Percentiles rank a stretch among this genome's conserved stretches.
These are phyloP conservation scores for Lumnitzera racemosa DNA, from an alignment of 345 rosid species.

Conservation along the genomic window DNA sequence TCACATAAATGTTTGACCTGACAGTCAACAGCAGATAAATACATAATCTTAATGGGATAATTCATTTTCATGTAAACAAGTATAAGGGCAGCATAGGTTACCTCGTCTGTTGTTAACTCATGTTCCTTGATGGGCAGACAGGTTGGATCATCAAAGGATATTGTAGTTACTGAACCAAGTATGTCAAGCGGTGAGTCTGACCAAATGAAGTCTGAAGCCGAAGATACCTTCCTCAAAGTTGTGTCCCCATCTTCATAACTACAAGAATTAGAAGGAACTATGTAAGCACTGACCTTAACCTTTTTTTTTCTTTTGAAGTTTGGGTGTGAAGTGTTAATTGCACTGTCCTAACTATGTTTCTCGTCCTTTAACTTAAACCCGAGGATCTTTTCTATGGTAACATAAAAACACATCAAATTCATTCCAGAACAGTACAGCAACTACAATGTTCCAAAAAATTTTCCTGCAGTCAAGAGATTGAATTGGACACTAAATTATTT, in stretches of 20 bases:
- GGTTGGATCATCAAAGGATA: slow-evolving; percentile 58
- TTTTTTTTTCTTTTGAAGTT: no score
- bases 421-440: no score
- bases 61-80: not conserved
- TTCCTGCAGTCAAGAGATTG: no score
- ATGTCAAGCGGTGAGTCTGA: slow-evolving; percentile 84
- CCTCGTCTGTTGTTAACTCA: slow-evolving; percentile 81
- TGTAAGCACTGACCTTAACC: slow-evolving; percentile 2
- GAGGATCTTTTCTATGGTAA: no score
- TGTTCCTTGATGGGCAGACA: slow-evolving; percentile 55
- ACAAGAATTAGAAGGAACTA: not conserved
- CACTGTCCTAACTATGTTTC: no score
- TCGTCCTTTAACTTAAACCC: no score
- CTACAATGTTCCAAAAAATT: no score
- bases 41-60: not conserved
- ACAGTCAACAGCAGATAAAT: slow-evolving; percentile 6
- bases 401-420: no score
- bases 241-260: slow-evolving; percentile 82
- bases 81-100: slow-evolving; percentile 9
- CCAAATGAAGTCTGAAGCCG: slow-evolving; percentile 79
- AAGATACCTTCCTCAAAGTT: slow-evolving; percentile 55
- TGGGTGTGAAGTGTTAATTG: no score
- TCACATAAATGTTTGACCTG: slow-evolving; percentile 84
- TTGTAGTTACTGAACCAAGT: slow-evolving; percentile 77
- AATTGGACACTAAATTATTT: no score